Evolutionary conservation across 108 stramenopile genomes (phyloP), one percentile per base, ranked within the genome.

Genomic region (Nitzschia sp.): DNA sequence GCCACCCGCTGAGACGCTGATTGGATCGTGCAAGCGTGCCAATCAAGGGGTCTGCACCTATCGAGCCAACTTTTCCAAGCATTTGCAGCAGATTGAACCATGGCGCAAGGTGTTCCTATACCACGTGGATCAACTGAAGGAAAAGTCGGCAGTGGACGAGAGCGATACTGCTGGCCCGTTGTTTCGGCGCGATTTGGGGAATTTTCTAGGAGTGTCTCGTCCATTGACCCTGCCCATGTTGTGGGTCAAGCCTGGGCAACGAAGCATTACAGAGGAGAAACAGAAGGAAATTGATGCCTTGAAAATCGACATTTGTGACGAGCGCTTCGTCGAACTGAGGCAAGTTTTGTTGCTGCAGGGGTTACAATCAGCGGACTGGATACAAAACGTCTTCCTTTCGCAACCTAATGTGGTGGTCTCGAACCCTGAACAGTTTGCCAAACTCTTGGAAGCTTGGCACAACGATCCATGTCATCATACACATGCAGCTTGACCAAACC

Each of bases 261-360:
- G 33, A 19, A n/a, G 17, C 1, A 11, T 60, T 25, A 46, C 74
- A 18, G 5, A 35, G 47, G 64, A 64, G 19, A 64, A 76, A 38
- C 34, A 49, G 54, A 59, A 38, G 26, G 59, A 61, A 48, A 36
- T 54, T 13, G 26, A 55, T 11, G 9, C 51, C 24, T 45, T 71
- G 29, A 75, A 64, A 48, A 78, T 86, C 21, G 62, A 84, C 57
- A 87, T 87, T 64, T 87, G 86, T 58, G 71, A 87, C 9, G 71
- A 70, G 2, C 49, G 68, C 28, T 68, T 72, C 35, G 28, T 42
- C 8, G n/a, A 67, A 3, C 18, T 84, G 47, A 77, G 86, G 33
- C 9, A 46, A 30, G 67, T 77, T n/a, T 35, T 87, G 59, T 3
- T 62, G 68, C 26, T 51, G 2, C 74, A 82, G 21, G 80, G 69